phyloP scores from a whole-genome alignment of 352 stramenopile genomes.

The Globisporangium yorkense region DNA sequence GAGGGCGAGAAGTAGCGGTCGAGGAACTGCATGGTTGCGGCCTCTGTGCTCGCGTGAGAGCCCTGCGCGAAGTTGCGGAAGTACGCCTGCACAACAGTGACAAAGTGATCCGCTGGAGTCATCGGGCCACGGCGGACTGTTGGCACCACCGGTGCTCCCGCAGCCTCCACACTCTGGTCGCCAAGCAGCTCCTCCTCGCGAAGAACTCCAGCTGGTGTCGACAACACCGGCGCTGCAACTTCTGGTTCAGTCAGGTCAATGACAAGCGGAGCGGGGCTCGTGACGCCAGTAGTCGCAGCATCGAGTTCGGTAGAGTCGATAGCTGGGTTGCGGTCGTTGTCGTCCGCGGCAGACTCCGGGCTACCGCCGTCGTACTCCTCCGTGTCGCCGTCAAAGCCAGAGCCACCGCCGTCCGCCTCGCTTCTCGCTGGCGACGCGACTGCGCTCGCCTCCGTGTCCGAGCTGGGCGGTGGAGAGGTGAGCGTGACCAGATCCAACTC shows the following conservation, averaged over 20 bases:
- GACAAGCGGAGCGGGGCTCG: not conserved
- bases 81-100: conserved; percentile 6
- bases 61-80: conserved; percentile 9
- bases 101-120: conserved; percentile 11
- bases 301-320: not conserved
- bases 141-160: not conserved
- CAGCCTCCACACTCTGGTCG: not conserved
- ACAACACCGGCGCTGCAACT: not conserved
- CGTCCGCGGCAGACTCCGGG: not conserved
- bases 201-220: not conserved
- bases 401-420: not conserved
- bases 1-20: conserved; percentile 5
- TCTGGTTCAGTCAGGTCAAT: not conserved
- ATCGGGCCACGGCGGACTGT: conserved; percentile 4
- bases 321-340: not conserved
- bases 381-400: conserved; percentile 7
- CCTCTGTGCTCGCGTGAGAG: conserved; percentile 2
- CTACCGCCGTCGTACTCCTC: conserved; percentile 1
- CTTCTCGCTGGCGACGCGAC: not conserved
- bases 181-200: not conserved
- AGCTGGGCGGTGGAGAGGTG: not conserved
- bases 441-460: not conserved
- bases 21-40: conserved; percentile 3
- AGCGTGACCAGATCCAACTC: not conserved
- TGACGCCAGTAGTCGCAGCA: not conserved